These are phyloP conservation scores for Rhinocladiella similis DNA, from an alignment of 2,329 filamentous ascomycete species.

Conservation along the genomic window DNA sequence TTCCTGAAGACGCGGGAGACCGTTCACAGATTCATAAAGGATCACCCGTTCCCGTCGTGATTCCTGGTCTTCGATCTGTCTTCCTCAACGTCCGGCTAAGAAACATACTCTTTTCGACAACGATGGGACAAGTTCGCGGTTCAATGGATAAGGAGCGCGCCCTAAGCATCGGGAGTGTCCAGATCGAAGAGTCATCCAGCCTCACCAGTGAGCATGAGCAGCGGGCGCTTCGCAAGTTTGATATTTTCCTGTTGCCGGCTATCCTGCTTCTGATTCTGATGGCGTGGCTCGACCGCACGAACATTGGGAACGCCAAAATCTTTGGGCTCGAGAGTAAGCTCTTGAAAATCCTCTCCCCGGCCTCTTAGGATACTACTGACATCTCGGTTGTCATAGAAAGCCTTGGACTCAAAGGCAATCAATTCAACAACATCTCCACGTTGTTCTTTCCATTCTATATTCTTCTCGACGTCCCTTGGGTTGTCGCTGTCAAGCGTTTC, in stretches of 20 bases:
- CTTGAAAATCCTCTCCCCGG: not conserved
- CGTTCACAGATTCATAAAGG: too few relatives aligned
- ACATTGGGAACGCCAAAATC: conserved; percentile 4
- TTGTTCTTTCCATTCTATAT: conserved; percentile 44
- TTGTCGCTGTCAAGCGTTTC: conserved; percentile 4
- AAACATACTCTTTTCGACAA: too few relatives aligned
- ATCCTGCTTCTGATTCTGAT: conserved; percentile 12
- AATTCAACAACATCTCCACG: conserved; percentile 40
- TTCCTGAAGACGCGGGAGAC: too few relatives aligned
- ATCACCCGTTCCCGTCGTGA: too few relatives aligned
- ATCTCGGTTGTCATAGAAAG: not conserved
- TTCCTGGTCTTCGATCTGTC: too few relatives aligned
- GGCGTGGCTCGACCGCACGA: conserved; percentile 6
- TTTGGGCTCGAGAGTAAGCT: not conserved
- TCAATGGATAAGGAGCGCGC: too few relatives aligned
- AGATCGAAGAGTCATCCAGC: not conserved
- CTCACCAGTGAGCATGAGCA: conserved; percentile 7
- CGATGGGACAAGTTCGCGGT: too few relatives aligned
- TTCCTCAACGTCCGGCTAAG: too few relatives aligned
- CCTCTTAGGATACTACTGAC: too few relatives aligned
- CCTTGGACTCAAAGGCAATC: conserved; percentile 29
- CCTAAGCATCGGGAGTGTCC: too few relatives aligned
- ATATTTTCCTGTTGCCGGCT: conserved; percentile 17
- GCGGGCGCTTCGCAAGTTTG: conserved; percentile 16
- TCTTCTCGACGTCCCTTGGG: conserved; percentile 39